A percentile compares a stretch with the other conserved stretches of the same genome.
Conservation (phyloP, 2,329 filamentous ascomycete species). For the Trichoderma arundinaceum region DNA sequence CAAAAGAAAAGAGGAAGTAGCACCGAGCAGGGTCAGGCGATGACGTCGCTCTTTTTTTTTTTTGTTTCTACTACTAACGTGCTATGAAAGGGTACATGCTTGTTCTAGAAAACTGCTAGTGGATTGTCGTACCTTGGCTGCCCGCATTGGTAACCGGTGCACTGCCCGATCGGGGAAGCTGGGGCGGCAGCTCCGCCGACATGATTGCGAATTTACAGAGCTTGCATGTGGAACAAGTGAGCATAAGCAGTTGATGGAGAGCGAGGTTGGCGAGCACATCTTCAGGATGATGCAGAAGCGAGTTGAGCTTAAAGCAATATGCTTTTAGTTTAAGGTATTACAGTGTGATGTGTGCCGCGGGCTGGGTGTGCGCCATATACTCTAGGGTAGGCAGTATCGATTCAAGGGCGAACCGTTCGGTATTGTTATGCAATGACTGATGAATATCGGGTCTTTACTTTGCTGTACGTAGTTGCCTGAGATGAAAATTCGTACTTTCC, state of each 20-base stretch:
- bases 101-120: neutral
- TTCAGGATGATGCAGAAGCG: too few relatives aligned
- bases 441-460: too few relatives aligned
- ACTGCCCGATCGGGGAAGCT: neutral
- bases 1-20: neutral
- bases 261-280: neutral
- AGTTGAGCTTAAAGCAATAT: too few relatives aligned
- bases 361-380: too few relatives aligned
- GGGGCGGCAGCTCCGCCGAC: neutral
- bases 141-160: too few relatives aligned
- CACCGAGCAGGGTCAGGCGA: neutral
- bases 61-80: neutral
- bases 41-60: slow-evolving; percentile 15
- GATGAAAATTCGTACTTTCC: too few relatives aligned
- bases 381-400: too few relatives aligned
- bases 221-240: neutral
- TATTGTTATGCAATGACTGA: too few relatives aligned
- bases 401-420: too few relatives aligned
- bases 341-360: too few relatives aligned
- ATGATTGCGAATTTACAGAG: neutral
- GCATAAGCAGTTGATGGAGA: neutral
- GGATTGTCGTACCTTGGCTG: neutral
- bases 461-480: too few relatives aligned
- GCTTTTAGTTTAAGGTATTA: too few relatives aligned
- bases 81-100: slow-evolving; percentile 1